phyloP scores from a whole-genome alignment of 345 rosid species.

The Nasturtium officinale region DNA sequence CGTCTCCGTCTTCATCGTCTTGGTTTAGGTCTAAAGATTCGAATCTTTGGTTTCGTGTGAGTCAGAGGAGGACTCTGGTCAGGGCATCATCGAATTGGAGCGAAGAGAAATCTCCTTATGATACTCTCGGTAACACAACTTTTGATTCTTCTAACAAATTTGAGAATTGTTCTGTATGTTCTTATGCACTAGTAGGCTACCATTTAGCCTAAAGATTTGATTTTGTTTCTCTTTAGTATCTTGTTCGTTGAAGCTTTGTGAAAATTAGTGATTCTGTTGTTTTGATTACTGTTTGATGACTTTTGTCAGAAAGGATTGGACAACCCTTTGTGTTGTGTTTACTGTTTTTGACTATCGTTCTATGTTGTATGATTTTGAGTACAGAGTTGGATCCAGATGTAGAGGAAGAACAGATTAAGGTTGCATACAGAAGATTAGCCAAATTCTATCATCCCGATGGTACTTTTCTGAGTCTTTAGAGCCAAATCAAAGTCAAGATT shows the following conservation, averaged over 20 bases:
- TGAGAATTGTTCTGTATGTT: neutral
- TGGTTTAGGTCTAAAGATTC: constrained; percentile 49
- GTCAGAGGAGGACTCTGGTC: constrained; percentile 61
- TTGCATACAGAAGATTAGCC: constrained; percentile 86
- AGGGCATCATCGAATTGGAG: constrained; percentile 75
- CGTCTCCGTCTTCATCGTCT: constrained; percentile 45
- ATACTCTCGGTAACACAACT: constrained; percentile 70
- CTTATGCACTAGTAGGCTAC: neutral
- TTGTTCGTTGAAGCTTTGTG: neutral
- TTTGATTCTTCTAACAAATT: neutral
- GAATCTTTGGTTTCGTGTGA: constrained; percentile 57
- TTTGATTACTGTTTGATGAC: neutral
- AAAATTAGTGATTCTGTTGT: neutral
- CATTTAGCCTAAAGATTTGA: neutral
- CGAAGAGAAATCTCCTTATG: constrained; percentile 77
- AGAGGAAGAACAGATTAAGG: constrained; percentile 82
- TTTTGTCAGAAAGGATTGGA: constrained; percentile 2
- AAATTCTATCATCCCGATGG: constrained; percentile 98
- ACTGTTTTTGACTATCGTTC: neutral
- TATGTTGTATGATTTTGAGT: constrained; percentile 15
- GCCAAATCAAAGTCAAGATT: neutral
- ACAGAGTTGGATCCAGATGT: constrained; percentile 85
- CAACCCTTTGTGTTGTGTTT: neutral
- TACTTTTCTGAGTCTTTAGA: constrained; percentile 36
- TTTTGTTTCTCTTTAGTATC: neutral